Evolutionary conservation across 208 protist genomes (phyloP), one percentile per base, ranked within the genome.

Genomic region (Wallacemonas sp.): DNA sequence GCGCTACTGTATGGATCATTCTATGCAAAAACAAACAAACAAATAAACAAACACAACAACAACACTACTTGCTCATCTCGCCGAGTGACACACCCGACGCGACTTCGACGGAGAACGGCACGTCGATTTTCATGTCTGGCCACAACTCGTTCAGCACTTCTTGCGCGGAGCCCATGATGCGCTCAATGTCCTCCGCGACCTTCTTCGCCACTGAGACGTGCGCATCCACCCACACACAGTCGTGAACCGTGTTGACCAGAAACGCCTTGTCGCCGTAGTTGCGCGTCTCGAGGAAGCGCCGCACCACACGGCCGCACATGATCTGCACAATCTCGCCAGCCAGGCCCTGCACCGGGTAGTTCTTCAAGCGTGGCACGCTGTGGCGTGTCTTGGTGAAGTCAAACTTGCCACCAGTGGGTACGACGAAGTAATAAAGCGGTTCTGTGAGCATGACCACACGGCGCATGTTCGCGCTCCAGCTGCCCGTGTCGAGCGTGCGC

Each of bases 251-350:
- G 72, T 97, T 97, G 19, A 95, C 87, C 5, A 97, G 63, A 69
- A 93, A 95, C 34, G 91, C 91, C 73, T 81, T 89, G 41, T 83
- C 62, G 30, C 78, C 65, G 60, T 93, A 96, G 65, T 94, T 92
- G 36, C 68, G 52, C 44, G 79, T 81, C 38, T 72, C 68, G 64
- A 85, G 92, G 48, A 97, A 93, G 32, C 75, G 71, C n/a, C 88
- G 88, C 24, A 92, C 71, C 27, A 97, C 78, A 38, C 74, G 79
- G n/a, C 88, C 88, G 37, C 85, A 93, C 83, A 95, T 93, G 50
- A 97, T 89, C 61, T 97, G 88, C 57, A 93, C 91, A 73, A 97
- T 93, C 62, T 97, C 91, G 0, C 87, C 91, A 1, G 89, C 91
- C 0, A 95, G 62, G 15, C 91, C 91, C 50, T 97, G 91, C 27